phyloP scores from a whole-genome alignment of 495 filamentous ascomycete species.

The Achaetomiella virescens region DNA sequence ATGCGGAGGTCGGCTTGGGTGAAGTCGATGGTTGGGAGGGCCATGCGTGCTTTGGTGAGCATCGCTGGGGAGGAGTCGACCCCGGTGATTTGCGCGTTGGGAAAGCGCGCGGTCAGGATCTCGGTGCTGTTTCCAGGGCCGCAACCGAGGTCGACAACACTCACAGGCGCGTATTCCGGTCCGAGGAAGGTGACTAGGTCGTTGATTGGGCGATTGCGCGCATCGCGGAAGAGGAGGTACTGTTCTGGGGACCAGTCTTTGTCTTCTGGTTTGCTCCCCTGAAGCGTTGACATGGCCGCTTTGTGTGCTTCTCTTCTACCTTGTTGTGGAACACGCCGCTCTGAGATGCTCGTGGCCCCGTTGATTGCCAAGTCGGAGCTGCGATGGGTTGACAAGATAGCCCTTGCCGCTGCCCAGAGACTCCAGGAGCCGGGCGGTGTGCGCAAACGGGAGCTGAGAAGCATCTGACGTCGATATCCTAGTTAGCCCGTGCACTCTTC shows the following conservation, averaged over 20 bases:
- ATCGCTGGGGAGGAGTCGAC: slow-evolving; percentile 52
- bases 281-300: slow-evolving; percentile 7
- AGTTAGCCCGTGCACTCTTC: too few relatives aligned
- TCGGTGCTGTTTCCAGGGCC: slow-evolving; percentile 51
- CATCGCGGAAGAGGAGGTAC: slow-evolving; percentile 13
- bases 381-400: too few relatives aligned
- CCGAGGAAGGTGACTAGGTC: slow-evolving; percentile 15
- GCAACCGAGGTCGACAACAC: slow-evolving; percentile 50
- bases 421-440: too few relatives aligned
- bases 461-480: too few relatives aligned
- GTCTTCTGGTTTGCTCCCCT: slow-evolving; percentile 30
- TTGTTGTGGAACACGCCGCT: too few relatives aligned
- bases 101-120: slow-evolving; percentile 40
- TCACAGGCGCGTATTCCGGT: slow-evolving; percentile 19
- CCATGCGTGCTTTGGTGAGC: slow-evolving; percentile 40
- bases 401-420: too few relatives aligned
- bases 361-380: too few relatives aligned
- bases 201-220: slow-evolving; percentile 13
- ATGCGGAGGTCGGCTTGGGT: slow-evolving; percentile 33
- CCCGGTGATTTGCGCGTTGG: slow-evolving; percentile 39
- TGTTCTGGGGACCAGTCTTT: slow-evolving; percentile 17
- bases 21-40: slow-evolving; percentile 33
- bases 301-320: too few relatives aligned
- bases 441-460: too few relatives aligned
- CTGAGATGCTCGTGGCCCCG: too few relatives aligned